Evolutionary conservation across 495 filamentous ascomycete genomes (phyloP), one percentile per base, ranked within the genome.

Genomic region (Terfezia claveryi): DNA sequence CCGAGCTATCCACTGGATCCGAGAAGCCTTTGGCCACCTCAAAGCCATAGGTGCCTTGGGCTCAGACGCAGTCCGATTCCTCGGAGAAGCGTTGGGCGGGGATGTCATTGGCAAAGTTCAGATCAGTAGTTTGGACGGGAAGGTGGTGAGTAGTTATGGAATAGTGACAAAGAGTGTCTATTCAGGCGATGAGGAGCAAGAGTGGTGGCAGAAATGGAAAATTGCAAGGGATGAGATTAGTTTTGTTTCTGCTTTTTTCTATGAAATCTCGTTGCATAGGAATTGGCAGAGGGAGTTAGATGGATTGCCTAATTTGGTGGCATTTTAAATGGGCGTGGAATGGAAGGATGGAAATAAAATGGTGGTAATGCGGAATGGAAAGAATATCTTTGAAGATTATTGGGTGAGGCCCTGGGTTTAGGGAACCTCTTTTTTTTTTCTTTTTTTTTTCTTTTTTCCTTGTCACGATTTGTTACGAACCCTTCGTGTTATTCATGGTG

Each of bases 21-120:
- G 85, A 37, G 87, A 94, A 65, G 81, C 85, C 0, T 94, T 92
- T 58, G 85, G 84, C 0, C 87, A 94, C 59, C 72, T 89, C 38
- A 94, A 93, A 72, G 68, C 84, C 10, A 83, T 94, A 56, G 83
- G 82, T n/a, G 87, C 81, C 12, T 76, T 81, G 0, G 84, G 84
- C 23, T 59, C 62, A 20, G 57, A 65, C 38, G 63, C 63, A 23
- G 61, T 59, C 17, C 36, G 57, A 17, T 37, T 66, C 23, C 63
- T 62, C 12, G 63, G 63, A 3, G 60, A 65, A 10, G n/a, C 41
- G 1, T 10, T 65, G 10, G 63, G 58, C 7, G 49, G 57, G 36
- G 58, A 63, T 37, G 56, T 67, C 50, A 59, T 61, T 2, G 64
- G 68, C 7, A 62, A 67, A 46, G 12, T 20, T 14, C 17, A 14